Evolutionary conservation across 345 rosid species (phyloP), one percentile per base, ranked within the genome.

Genomic region (Salix purpurea): DNA sequence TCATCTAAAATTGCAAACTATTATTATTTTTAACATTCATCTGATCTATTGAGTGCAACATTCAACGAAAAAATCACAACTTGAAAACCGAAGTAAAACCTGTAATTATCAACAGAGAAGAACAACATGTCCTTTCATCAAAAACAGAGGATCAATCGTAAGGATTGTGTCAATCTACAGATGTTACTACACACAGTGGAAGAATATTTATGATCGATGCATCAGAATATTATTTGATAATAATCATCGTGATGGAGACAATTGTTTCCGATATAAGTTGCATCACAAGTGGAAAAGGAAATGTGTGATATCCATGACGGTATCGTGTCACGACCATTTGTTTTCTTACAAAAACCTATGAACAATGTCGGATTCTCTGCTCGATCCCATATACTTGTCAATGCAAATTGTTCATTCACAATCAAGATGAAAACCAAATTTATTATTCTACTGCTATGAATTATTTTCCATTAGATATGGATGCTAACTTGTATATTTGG

Each of bases 141-240:
- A 46, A 14, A 46, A 46, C 52, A 46, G 52, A 46, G 18, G 52
- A 62, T 62, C 66, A 2, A 2, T 36, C 37, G 37, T 1, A 9
- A 28, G 32, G 18, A 16, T 6, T 16, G 4, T 65, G 10, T 16
- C 40, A 7, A 56, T 21, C 4, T 0, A 13, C 19, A 18, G 39
- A 66, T 34, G 44, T 34, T 18, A 37, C 69, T 66, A 9, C 37
- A 2, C 44, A 12, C 15, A 11, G 26, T 3, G 11, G 44, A 36
- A 34, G 39, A 18, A 30, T 16, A 36, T 36, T 13, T 14, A 48
- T 48, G 12, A 28, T 36, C 30, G 34, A 15, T 14, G 34, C 21
- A 32, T 32, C 52, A 65, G 76, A 77, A 75, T 75, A 80, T 71
- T 15, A 40, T 54, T 71, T 71, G 70, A 61, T 70, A 13, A 67